Conservation (phyloP, 2,329 filamentous ascomycete species). For the Bipolaris gigantea region DNA sequence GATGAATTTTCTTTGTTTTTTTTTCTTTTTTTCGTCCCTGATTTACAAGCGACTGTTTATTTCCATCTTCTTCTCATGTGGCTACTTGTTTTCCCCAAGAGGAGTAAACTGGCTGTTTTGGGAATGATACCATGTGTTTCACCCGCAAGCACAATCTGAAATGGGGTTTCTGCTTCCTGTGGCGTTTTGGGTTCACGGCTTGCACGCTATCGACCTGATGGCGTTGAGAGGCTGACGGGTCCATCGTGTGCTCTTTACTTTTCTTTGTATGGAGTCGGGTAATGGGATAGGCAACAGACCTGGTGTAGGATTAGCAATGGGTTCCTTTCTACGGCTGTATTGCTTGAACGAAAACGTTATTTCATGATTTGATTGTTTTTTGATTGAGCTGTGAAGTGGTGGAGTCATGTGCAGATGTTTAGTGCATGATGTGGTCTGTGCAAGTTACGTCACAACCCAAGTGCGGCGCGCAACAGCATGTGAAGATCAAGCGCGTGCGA, state of each 20-base stretch:
- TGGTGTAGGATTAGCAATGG: constrained; percentile 25
- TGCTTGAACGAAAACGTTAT: constrained; percentile 14
- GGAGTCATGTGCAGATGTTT: not conserved
- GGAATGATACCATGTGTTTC: constrained; percentile 41
- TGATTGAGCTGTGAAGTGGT: not conserved
- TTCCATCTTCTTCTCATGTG: constrained; percentile 13
- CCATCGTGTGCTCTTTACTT: constrained; percentile 12
- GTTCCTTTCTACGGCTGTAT: constrained; percentile 10
- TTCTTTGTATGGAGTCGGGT: constrained; percentile 7
- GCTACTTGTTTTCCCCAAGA: constrained; percentile 16
- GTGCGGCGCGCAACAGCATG: constrained; percentile 18
- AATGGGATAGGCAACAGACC: not conserved
- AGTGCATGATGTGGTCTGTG: constrained; percentile 17
- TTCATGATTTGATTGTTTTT: not conserved
- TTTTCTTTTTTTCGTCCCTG: not conserved
- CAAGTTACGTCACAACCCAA: constrained; percentile 33
- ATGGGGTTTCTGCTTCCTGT: constrained; percentile 20
- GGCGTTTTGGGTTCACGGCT: constrained; percentile 28
- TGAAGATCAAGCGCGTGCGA: constrained; percentile 23
- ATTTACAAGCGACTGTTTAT: constrained; percentile 11
- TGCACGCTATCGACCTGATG: constrained; percentile 15
- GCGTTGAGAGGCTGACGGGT: constrained; percentile 20
- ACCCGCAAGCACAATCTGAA: constrained; percentile 20
- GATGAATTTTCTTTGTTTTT: constrained; percentile 11
- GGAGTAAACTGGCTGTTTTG: constrained; percentile 11